Evolutionary conservation across 306 rosid genomes (phyloP).

Genomic region (Cucurbita ficifolia): DNA sequence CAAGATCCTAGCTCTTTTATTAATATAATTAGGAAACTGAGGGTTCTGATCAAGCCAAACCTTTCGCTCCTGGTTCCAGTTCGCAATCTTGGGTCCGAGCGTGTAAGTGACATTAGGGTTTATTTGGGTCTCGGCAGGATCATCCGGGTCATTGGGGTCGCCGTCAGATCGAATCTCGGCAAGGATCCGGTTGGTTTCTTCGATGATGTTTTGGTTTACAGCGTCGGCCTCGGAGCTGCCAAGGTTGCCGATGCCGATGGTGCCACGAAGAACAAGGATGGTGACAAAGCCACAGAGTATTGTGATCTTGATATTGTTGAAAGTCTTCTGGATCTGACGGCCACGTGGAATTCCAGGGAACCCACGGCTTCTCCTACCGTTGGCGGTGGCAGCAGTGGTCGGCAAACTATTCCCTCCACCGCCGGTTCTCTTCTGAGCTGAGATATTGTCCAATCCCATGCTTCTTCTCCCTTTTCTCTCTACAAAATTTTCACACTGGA

Average conservation of each 20-base stretch:
- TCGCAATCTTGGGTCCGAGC: conserved; percentile 62
- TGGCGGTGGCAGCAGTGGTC: conserved; percentile 19
- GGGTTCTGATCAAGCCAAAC: conserved; percentile 58
- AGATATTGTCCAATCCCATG: conserved; percentile 46
- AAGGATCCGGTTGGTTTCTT: conserved; percentile 84
- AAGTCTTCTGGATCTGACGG: conserved; percentile 80
- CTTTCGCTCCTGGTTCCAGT: conserved; percentile 56
- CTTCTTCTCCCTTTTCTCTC: background rate
- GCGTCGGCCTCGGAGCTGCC: conserved; percentile 57
- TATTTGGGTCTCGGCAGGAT: conserved; percentile 22
- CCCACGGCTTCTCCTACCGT: conserved; percentile 13
- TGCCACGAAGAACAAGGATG: conserved; percentile 93
- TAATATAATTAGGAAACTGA: conserved; percentile 42
- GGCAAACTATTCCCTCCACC: conserved; percentile 22
- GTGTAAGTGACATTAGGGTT: conserved; percentile 53
- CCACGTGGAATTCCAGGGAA: conserved; percentile 40
- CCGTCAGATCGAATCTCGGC: conserved; percentile 93
- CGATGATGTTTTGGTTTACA: conserved; percentile 46
- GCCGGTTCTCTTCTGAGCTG: conserved; percentile 37
- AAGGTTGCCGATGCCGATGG: conserved; percentile 75
- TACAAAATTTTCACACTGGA: background rate
- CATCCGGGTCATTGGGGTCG: conserved; percentile 58
- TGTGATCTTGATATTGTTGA: conserved; percentile 86
- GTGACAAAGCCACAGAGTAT: conserved; percentile 92
- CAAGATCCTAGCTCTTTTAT: conserved; percentile 67